Percentiles rank a stretch among this genome's conserved stretches.
Evolutionary conservation across 1,284 basidiomycete species (phyloP).

Genomic region (Fomes fomentarius): DNA sequence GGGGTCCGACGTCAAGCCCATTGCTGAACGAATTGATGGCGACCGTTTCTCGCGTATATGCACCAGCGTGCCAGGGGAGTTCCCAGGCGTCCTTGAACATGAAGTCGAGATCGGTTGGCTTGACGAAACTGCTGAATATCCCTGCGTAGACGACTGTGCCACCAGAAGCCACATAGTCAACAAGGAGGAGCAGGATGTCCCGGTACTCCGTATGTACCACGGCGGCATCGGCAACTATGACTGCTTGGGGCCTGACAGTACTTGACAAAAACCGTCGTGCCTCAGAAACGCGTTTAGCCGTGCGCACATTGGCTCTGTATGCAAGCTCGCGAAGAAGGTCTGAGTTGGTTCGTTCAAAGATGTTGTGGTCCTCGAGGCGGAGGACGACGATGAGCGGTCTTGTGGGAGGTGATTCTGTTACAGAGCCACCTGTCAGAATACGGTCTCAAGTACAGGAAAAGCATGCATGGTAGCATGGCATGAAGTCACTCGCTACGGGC

Average conservation of each 20-base stretch:
- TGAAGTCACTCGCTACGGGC: too few relatives aligned
- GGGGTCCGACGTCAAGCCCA: background rate
- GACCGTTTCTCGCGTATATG: background rate
- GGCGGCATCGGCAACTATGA: slow-evolving; percentile 8
- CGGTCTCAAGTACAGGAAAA: background rate
- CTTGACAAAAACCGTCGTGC: slow-evolving; percentile 4
- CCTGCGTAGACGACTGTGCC: slow-evolving; percentile 21
- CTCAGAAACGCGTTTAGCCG: background rate
- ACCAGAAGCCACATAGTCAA: slow-evolving; percentile 10
- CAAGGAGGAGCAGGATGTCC: slow-evolving; percentile 12
- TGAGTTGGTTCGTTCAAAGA: background rate
- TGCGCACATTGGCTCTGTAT: background rate
- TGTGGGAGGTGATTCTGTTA: too few relatives aligned
- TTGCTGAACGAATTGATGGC: slow-evolving; percentile 21
- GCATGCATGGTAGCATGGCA: too few relatives aligned
- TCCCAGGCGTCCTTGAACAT: slow-evolving; percentile 15
- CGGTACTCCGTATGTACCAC: slow-evolving; percentile 1
- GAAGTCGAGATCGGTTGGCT: background rate
- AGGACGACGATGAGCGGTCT: slow-evolving; percentile 11
- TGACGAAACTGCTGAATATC: slow-evolving; percentile 8
- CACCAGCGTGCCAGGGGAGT: slow-evolving; percentile 15
- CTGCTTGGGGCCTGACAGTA: slow-evolving; percentile 6
- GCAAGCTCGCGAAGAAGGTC: background rate
- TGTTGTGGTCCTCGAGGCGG: background rate
- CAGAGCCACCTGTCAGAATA: background rate